These are phyloP conservation scores for Peterozyma xylosa DNA, from an alignment of 805 yeast genomes.

Conservation along the genomic window DNA sequence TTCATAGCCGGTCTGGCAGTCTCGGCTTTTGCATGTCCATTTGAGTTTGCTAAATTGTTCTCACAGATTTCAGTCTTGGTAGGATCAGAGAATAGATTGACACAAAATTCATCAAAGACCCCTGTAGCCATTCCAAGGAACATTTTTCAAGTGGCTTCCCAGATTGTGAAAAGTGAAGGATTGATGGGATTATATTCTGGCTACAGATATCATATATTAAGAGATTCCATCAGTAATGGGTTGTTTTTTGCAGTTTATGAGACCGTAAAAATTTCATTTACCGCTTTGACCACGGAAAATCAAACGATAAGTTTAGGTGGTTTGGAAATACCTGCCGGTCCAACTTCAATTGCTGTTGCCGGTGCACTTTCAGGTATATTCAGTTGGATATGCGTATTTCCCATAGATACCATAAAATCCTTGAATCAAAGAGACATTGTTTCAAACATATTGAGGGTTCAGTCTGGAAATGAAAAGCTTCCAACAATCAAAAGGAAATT, in stretches of 20 bases:
- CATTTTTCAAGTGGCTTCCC: conserved; percentile 35
- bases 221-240: conserved; percentile 70
- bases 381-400: conserved; percentile 71
- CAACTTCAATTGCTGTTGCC: conserved; percentile 49
- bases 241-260: conserved; percentile 73
- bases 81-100: conserved; percentile 16
- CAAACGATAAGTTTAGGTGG: conserved; percentile 5
- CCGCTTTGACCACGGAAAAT: conserved; percentile 12
- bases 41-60: conserved; percentile 75
- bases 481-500: conserved; percentile 25
- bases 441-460: conserved; percentile 49
- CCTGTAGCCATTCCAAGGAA: conserved; percentile 22
- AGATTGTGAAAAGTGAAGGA: conserved; percentile 56
- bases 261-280: conserved; percentile 49
- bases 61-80: conserved; percentile 62
- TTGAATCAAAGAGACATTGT: conserved; percentile 69
- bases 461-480: conserved; percentile 36
- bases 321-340: conserved; percentile 22
- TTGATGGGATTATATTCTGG: conserved; percentile 65
- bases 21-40: conserved; percentile 69
- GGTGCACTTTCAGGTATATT: conserved; percentile 78
- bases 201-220: conserved; percentile 51
- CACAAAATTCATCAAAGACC: conserved; percentile 4
- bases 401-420: conserved; percentile 75
- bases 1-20: conserved; percentile 58